Evolutionary conservation across 768 basidiomycete genomes (phyloP), one percentile per base, ranked within the genome.

Genomic region (Hebeloma cylindrosporum): DNA sequence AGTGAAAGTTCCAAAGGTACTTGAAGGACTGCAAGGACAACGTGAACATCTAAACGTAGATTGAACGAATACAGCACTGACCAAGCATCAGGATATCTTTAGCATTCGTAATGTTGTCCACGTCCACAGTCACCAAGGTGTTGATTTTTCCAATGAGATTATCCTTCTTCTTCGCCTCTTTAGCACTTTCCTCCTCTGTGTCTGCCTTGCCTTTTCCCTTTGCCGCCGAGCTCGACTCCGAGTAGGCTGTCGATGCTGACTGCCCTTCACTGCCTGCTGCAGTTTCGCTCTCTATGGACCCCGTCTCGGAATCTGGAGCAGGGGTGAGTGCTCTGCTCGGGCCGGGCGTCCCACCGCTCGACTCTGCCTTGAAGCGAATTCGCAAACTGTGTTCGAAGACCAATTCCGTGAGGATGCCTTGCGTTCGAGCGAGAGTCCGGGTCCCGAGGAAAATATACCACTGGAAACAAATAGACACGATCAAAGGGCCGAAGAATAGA

Each of bases 91-190:
- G 47, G 40, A 74, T 67, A 40, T 73, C 66, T 14, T 67, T 61
- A 3, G 64, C 62, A 18, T 55, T 57, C 8, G 56, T 58, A 34
- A 76, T 70, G 43, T 64, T 67, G 18, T 51, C 54, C 41, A 73
- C 36, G 62, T 90, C 88, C 3, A 82, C 80, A 3, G 85, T 79
- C 33, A 87, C 77, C 4, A 89, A 65, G 38, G 87, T 89, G 60
- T 84, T 89, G 57, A 90, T 82, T 56, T 79, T 85, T 6, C 88
- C 88, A 31, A 81, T 75, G 11, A 86, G 63, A 53, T 82, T 80
- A 16, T 66, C 67, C 13, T 66, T 62, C 37, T 66, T 68, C 2
- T 39, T 49, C 5, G 39, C 43, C 16, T 42, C 45, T 5, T 31
- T 18, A 11, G 42, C 22, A 37, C 10, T 13, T 25, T 25, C 13